phyloP scores from a whole-genome alignment of 1,139 yeast species.

The Tardiomyces digboiensis region DNA sequence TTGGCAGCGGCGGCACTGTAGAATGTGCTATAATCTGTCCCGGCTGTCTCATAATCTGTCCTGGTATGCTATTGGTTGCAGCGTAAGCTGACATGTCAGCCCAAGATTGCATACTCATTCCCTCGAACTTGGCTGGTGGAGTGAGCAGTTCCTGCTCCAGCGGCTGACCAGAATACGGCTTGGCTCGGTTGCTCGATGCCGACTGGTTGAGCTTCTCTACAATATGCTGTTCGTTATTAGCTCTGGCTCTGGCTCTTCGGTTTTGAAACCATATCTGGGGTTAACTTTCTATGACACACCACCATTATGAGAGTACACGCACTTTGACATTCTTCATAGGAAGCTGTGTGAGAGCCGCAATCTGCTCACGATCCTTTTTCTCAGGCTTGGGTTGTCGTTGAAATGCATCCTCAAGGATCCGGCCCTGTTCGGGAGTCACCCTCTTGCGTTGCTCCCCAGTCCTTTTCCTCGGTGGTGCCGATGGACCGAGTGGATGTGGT shows the following conservation, averaged over 20 bases:
- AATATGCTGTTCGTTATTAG: slow-evolving; percentile 11
- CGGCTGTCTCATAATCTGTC: too few relatives aligned
- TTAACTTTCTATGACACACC: background rate
- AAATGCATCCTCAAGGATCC: slow-evolving; percentile 18
- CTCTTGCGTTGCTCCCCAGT: slow-evolving; percentile 13
- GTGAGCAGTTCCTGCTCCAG: too few relatives aligned
- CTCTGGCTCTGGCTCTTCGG: slow-evolving; percentile 22
- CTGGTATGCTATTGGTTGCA: too few relatives aligned
- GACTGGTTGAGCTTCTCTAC: background rate
- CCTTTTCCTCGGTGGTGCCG: background rate
- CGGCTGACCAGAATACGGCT: too few relatives aligned
- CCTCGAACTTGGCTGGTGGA: too few relatives aligned
- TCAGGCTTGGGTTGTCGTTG: slow-evolving; percentile 22
- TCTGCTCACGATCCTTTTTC: slow-evolving; percentile 18
- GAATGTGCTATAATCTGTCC: too few relatives aligned
- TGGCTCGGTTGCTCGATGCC: too few relatives aligned
- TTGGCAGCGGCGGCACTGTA: too few relatives aligned
- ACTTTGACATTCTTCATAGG: slow-evolving; percentile 21
- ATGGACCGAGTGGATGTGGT: too few relatives aligned
- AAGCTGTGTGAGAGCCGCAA: slow-evolving; percentile 18
- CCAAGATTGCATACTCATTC: too few relatives aligned
- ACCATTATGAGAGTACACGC: background rate
- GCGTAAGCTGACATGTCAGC: too few relatives aligned
- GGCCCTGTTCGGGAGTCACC: slow-evolving; percentile 19
- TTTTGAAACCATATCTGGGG: slow-evolving; percentile 24